Conservation (phyloP, 129 eudicot species). For the Smallanthus sonchifolius region DNA sequence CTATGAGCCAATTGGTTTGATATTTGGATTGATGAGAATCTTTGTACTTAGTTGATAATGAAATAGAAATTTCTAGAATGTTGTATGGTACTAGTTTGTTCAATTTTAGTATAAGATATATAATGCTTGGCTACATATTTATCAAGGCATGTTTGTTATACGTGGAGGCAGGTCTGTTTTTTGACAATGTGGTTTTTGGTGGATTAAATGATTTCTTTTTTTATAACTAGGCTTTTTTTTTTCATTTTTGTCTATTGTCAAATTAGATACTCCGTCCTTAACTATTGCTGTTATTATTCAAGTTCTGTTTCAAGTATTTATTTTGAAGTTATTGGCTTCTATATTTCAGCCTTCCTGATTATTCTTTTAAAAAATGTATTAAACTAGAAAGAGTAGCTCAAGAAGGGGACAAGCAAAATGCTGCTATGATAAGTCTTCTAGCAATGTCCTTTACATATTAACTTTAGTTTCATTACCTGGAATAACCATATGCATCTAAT, state of each 20-base stretch:
- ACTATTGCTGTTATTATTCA: too few relatives aligned
- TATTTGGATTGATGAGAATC: neutral
- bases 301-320: neutral
- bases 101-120: neutral
- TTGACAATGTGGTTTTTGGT: too few relatives aligned
- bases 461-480: neutral
- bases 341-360: too few relatives aligned
- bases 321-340: too few relatives aligned
- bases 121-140: neutral
- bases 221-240: too few relatives aligned
- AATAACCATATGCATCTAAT: neutral
- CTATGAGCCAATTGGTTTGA: neutral
- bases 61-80: neutral
- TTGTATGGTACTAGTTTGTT: neutral
- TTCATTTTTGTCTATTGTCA: too few relatives aligned
- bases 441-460: neutral
- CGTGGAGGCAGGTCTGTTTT: neutral
- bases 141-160: neutral
- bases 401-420: neutral
- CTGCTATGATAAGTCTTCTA: neutral
- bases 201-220: too few relatives aligned
- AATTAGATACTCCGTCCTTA: too few relatives aligned
- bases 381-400: neutral
- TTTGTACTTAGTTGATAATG: neutral
- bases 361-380: too few relatives aligned